Evolutionary conservation across 2,329 filamentous ascomycete genomes (phyloP).

Genomic region (Colletotrichum truncatum): DNA sequence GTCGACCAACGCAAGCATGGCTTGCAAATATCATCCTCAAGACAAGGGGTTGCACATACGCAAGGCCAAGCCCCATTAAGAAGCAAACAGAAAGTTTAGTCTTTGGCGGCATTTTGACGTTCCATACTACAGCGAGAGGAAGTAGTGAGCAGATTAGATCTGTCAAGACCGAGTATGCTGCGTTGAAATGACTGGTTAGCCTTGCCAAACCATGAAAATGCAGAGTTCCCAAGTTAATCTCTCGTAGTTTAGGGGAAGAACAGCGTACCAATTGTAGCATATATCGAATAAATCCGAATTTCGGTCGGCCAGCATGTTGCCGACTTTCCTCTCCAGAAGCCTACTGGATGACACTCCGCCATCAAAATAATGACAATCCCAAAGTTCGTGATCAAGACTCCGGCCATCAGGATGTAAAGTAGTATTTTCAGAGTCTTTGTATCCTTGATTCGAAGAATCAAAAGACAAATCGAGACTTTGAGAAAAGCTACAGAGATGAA

Average conservation of each 20-base stretch:
- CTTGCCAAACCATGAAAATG: too few relatives aligned
- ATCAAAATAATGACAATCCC: constrained; percentile 42
- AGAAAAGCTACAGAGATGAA: constrained; percentile 48
- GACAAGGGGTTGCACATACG: constrained; percentile 26
- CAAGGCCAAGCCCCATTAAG: constrained; percentile 40
- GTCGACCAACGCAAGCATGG: too few relatives aligned
- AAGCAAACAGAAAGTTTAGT: constrained; percentile 41
- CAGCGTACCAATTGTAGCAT: constrained; percentile 38
- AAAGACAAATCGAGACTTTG: constrained; percentile 50
- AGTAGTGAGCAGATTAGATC: constrained; percentile 37
- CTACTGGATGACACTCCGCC: constrained; percentile 40
- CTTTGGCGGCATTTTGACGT: constrained; percentile 37
- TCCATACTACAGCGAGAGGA: constrained; percentile 43
- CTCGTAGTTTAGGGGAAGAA: too few relatives aligned
- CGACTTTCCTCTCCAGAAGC: constrained; percentile 17
- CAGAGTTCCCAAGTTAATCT: fast-evolving
- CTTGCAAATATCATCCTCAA: too few relatives aligned
- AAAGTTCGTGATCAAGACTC: constrained; percentile 41
- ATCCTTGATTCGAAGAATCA: constrained; percentile 51
- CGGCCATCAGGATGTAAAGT: constrained; percentile 41
- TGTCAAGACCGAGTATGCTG: constrained; percentile 37
- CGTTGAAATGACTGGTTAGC: not conserved
- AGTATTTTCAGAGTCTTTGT: constrained; percentile 38
- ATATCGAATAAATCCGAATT: constrained; percentile 44
- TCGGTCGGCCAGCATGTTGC: constrained; percentile 39